Conservation (phyloP, 306 rosid genomes). For the cucumber (Cucumis sativus) region DNA sequence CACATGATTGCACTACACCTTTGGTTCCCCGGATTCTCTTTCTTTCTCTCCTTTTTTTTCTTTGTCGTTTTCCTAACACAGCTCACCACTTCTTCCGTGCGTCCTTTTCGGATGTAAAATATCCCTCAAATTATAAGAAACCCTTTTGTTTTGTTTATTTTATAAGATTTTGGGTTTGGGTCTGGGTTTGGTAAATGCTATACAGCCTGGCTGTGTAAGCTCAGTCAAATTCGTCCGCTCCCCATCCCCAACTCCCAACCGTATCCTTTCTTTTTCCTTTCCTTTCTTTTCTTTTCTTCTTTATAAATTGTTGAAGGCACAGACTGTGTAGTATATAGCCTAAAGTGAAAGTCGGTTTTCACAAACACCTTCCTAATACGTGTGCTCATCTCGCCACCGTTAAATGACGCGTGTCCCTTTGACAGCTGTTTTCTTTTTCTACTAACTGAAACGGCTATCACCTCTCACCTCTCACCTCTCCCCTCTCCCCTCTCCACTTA, state of each 20-base stretch:
- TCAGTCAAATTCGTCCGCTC: constrained; percentile 3
- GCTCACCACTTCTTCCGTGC: background rate
- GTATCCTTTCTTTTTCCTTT: background rate
- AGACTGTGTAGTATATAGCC: too few relatives aligned
- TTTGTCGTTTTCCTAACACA: background rate
- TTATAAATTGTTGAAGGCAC: too few relatives aligned
- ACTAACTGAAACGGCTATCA: background rate
- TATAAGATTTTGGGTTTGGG: background rate
- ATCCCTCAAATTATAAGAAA: background rate
- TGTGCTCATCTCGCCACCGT: background rate
- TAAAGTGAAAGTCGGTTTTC: background rate
- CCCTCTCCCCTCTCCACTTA: background rate
- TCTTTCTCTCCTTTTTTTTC: background rate
- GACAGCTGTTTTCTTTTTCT: background rate
- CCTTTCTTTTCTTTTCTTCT: too few relatives aligned
- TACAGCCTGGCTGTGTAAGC: background rate
- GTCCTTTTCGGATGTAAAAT: constrained; percentile 1
- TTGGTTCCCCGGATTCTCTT: background rate
- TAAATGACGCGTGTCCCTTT: background rate
- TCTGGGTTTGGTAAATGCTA: background rate
- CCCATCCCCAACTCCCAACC: background rate
- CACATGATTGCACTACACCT: background rate
- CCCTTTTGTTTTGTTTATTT: background rate
- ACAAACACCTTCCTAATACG: background rate
- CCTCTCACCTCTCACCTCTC: background rate